phyloP scores from a whole-genome alignment of 345 rosid genomes.

The Eucalyptus virginea region DNA sequence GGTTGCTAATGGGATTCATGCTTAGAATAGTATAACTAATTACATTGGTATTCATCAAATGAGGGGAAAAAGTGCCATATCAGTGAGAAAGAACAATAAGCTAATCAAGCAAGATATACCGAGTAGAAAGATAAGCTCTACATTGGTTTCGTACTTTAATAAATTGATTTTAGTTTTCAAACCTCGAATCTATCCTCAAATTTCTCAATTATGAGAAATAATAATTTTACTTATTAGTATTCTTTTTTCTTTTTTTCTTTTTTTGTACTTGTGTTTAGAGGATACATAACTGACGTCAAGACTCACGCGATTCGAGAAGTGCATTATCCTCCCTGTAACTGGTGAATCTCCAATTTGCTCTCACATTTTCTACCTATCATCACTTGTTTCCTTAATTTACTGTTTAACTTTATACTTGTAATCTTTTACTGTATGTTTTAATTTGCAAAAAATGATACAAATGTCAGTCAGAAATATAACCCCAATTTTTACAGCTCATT shows the following conservation, averaged over 20 bases:
- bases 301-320: constrained; percentile 1
- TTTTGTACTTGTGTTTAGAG: background rate
- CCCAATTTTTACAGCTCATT: background rate
- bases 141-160: background rate
- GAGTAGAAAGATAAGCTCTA: background rate
- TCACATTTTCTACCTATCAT: background rate
- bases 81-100: too few relatives aligned
- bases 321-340: background rate
- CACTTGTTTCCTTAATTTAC: background rate
- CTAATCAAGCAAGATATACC: background rate
- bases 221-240: background rate
- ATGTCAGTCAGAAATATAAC: background rate
- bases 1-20: too few relatives aligned
- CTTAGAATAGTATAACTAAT: too few relatives aligned
- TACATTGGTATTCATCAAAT: too few relatives aligned
- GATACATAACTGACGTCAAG: background rate
- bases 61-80: too few relatives aligned
- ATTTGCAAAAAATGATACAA: background rate
- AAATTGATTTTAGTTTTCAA: background rate
- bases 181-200: background rate
- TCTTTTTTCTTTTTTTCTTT: too few relatives aligned
- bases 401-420: background rate
- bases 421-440: background rate
- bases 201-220: background rate
- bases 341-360: background rate